phyloP scores from a whole-genome alignment of 1,284 basidiomycete genomes.

The Hypsizygus ulmarius region DNA sequence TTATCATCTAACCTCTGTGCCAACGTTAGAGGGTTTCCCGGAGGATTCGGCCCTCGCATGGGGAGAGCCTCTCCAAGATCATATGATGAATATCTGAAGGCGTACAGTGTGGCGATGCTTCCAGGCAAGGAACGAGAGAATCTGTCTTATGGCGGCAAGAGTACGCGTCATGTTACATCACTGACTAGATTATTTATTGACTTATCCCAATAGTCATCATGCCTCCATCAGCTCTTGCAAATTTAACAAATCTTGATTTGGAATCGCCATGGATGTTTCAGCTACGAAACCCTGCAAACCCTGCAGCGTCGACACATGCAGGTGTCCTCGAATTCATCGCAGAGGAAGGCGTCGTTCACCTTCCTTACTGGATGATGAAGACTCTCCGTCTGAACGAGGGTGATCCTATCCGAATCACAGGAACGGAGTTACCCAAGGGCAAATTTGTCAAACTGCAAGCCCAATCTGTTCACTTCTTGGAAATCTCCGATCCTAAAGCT shows the following conservation, averaged over 20 bases:
- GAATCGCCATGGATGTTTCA: conserved; percentile 97
- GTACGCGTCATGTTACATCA: conserved; percentile 52
- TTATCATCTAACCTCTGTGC: conserved; percentile 10
- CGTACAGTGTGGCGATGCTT: conserved; percentile 86
- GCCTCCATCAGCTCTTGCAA: conserved; percentile 93
- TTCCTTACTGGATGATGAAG: conserved; percentile 99
- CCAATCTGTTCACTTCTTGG: conserved; percentile 92
- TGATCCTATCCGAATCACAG: conserved; percentile 91
- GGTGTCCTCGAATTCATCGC: conserved; percentile 99
- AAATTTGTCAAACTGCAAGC: conserved; percentile 97
- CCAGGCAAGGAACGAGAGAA: conserved; percentile 80
- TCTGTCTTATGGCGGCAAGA: conserved; percentile 95
- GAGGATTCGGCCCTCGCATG: conserved; percentile 42
- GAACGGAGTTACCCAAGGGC: conserved; percentile 87
- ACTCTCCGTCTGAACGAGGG: conserved; percentile 91
- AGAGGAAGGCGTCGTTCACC: conserved; percentile 91
- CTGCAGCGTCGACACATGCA: conserved; percentile 87
- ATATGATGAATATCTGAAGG: conserved; percentile 82
- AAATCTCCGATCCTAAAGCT: conserved; percentile 94
- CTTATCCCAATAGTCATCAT: conserved; percentile 74
- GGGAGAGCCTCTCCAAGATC: conserved; percentile 55
- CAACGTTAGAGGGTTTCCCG: conserved; percentile 49
- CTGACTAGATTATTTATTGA: conserved; percentile 12
- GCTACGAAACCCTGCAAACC: conserved; percentile 85
- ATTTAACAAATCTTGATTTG: conserved; percentile 86